Conservation (phyloP, 345 rosid genomes). For the Lenwebbia sp. region DNA sequence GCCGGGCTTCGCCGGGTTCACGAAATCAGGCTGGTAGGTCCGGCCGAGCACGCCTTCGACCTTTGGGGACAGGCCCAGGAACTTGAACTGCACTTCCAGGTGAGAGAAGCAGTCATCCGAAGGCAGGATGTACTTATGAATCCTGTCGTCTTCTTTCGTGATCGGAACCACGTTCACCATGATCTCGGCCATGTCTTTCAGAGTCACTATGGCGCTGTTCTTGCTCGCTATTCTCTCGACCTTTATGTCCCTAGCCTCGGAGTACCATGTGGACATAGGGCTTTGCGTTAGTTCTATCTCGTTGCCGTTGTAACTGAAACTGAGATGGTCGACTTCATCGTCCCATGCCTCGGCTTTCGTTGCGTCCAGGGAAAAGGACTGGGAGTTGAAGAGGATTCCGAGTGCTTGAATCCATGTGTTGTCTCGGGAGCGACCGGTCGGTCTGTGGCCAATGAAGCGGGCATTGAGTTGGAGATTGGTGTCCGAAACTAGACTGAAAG, state of each 20-base stretch:
- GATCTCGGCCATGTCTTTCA: slow-evolving; percentile 1
- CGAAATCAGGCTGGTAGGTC: slow-evolving; percentile 4
- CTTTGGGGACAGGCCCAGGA: not conserved
- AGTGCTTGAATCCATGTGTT: slow-evolving; percentile 12
- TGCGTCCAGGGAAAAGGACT: slow-evolving; percentile 5
- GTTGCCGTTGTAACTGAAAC: slow-evolving; percentile 1
- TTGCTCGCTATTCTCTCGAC: not conserved
- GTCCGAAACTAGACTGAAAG: slow-evolving; percentile 8
- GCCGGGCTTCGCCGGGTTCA: slow-evolving; percentile 4
- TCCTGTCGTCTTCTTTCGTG: slow-evolving; percentile 2
- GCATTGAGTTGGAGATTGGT: slow-evolving; percentile 7
- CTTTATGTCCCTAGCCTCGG: not conserved
- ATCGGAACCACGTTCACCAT: slow-evolving; percentile 6
- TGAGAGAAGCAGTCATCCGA: slow-evolving; percentile 5
- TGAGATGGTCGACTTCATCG: not conserved
- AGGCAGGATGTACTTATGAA: slow-evolving; percentile 2
- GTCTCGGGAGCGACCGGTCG: not conserved
- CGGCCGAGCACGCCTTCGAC: slow-evolving; percentile 3
- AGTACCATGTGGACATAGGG: slow-evolving; percentile 2
- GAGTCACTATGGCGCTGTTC: not conserved
- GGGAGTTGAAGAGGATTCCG: slow-evolving; percentile 6
- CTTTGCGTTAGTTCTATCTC: not conserved
- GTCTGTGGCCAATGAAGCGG: slow-evolving; percentile 9
- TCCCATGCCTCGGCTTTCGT: slow-evolving; percentile 3
- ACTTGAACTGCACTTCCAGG: slow-evolving; percentile 5